Evolutionary conservation across 2,329 filamentous ascomycete species (phyloP).

Genomic region (Truncatella angustata): DNA sequence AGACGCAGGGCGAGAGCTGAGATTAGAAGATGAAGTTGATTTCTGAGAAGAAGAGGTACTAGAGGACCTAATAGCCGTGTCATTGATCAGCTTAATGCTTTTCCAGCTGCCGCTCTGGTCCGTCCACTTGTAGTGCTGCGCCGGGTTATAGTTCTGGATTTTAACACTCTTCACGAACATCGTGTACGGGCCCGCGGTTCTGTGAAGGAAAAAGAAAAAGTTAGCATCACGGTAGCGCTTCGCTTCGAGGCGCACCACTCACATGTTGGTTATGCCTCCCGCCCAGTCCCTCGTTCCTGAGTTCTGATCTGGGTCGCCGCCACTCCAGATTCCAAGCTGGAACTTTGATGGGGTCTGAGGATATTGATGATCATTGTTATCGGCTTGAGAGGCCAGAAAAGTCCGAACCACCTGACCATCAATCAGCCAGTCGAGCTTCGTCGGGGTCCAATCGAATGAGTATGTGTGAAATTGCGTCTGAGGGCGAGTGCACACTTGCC

Average conservation of each 20-base stretch:
- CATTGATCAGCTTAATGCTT: conserved; percentile 10
- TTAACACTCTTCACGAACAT: conserved; percentile 30
- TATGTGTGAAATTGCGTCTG: conserved; percentile 29
- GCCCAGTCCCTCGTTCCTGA: conserved; percentile 30
- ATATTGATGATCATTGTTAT: conserved; percentile 14
- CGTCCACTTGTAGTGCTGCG: conserved; percentile 27
- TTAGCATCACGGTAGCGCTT: neutral
- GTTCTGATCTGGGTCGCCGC: conserved; percentile 26
- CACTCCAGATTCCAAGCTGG: conserved; percentile 30
- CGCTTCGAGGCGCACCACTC: neutral
- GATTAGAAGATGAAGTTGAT: neutral
- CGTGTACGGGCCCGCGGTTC: conserved; percentile 22
- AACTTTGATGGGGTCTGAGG: conserved; percentile 31
- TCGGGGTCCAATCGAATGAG: conserved; percentile 30
- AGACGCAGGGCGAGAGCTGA: neutral
- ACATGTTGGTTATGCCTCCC: conserved; percentile 27
- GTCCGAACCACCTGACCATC: conserved; percentile 26
- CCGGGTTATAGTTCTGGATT: conserved; percentile 31
- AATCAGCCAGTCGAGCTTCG: conserved; percentile 26
- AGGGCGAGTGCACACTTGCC: conserved; percentile 15
- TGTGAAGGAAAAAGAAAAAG: too few relatives aligned
- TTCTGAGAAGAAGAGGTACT: neutral
- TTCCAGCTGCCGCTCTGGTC: conserved; percentile 21
- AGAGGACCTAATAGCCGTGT: neutral
- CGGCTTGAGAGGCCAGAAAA: conserved; percentile 20